Conservation (phyloP, 2,329 filamentous ascomycete genomes). For the Fusarium phyllophilum region DNA sequence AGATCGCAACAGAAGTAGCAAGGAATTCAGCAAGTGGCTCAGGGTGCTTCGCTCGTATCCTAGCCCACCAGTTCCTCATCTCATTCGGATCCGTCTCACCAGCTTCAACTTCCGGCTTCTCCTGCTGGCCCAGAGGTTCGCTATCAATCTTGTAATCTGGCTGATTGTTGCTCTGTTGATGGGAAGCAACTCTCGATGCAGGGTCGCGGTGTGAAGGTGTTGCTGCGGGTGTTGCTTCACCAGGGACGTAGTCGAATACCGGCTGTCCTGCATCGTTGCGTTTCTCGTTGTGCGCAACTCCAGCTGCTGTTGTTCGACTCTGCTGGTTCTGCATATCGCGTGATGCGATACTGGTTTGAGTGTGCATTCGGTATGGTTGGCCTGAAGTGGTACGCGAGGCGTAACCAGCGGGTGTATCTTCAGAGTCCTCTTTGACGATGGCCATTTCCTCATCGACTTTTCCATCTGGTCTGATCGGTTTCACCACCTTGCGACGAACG, state of each 20-base stretch:
- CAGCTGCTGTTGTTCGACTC: constrained; percentile 7
- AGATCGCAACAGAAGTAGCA: constrained; percentile 29
- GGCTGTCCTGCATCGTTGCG: constrained; percentile 19
- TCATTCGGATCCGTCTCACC: constrained; percentile 26
- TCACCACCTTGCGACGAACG: constrained; percentile 19
- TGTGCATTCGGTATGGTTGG: background rate
- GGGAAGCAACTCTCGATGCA: background rate
- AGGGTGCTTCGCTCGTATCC: constrained; percentile 31
- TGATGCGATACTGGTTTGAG: background rate
- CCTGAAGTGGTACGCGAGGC: constrained; percentile 1
- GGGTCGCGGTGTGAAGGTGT: background rate
- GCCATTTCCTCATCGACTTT: constrained; percentile 28
- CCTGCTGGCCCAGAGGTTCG: constrained; percentile 29
- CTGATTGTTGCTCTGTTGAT: background rate
- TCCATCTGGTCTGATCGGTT: background rate
- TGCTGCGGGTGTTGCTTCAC: background rate
- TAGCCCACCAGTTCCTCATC: constrained; percentile 40
- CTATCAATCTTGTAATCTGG: constrained; percentile 28
- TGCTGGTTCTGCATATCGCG: constrained; percentile 8
- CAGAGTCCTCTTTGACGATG: background rate
- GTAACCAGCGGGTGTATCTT: background rate
- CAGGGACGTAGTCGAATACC: constrained; percentile 17
- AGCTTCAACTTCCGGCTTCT: constrained; percentile 20
- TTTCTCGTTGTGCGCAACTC: constrained; percentile 12
- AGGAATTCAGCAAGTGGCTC: constrained; percentile 40